These are phyloP conservation scores for Wickerhamomyces chaumierensis DNA, from an alignment of 805 yeast species.

Conservation along the genomic window DNA sequence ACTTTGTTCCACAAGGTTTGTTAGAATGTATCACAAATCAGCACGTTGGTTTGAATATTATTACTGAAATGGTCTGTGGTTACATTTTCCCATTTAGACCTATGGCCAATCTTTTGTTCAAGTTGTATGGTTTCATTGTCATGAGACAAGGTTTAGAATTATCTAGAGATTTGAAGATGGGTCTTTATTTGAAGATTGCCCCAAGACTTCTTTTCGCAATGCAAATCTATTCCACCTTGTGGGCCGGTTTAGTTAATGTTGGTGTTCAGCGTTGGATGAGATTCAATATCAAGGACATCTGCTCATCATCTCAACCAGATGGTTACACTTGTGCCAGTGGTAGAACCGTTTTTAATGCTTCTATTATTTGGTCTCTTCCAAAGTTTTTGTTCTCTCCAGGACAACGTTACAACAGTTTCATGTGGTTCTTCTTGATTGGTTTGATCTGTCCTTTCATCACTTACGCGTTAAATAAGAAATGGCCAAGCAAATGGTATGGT, in stretches of 20 bases:
- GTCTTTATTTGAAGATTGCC: conserved; percentile 46
- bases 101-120: conserved; percentile 43
- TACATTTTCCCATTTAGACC: conserved; percentile 46
- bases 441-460: conserved; percentile 27
- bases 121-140: conserved; percentile 41
- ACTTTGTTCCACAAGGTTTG: conserved; percentile 46
- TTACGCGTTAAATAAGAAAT: conserved; percentile 18
- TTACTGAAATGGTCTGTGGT: conserved; percentile 50
- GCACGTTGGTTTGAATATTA: conserved; percentile 45
- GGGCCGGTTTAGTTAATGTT: conserved; percentile 27
- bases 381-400: conserved; percentile 34
- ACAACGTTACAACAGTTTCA: conserved; percentile 40
- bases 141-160: conserved; percentile 43
- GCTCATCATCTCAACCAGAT: conserved; percentile 27
- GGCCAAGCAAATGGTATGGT: conserved; percentile 21
- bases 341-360: conserved; percentile 35
- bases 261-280: conserved; percentile 32
- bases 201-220: conserved; percentile 42
- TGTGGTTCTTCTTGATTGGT: conserved; percentile 48
- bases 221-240: conserved; percentile 29
- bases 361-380: conserved; percentile 43
- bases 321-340: conserved; percentile 34
- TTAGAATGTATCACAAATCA: conserved; percentile 46
- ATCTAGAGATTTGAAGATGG: conserved; percentile 42
- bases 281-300: conserved; percentile 25